Percentiles rank a stretch among this genome's conserved stretches.
Evolutionary conservation across 1,139 yeast species (phyloP).

Genomic region (Pichia sp.): DNA sequence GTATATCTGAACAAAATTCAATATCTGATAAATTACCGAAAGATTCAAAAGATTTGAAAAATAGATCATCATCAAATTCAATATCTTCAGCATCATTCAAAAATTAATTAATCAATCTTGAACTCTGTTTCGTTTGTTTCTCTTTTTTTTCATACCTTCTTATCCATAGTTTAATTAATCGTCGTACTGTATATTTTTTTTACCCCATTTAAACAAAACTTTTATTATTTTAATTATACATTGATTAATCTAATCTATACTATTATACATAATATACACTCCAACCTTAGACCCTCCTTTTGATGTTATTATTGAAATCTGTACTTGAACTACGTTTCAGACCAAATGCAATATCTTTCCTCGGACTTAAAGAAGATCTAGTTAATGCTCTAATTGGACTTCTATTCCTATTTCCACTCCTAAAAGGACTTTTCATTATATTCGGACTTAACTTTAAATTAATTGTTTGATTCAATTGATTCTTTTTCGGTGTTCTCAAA

Average conservation of each 20-base stretch:
- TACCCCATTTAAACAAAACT: neutral
- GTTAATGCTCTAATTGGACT: neutral
- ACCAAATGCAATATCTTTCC: slow-evolving; percentile 6
- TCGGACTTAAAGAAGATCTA: neutral
- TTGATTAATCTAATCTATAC: no score
- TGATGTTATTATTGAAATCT: neutral
- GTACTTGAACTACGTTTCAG: slow-evolving; percentile 6
- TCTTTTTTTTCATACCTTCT: no score
- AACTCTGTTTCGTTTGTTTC: no score
- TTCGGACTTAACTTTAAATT: neutral
- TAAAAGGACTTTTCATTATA: neutral
- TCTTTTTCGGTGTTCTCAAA: neutral
- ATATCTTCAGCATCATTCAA: neutral
- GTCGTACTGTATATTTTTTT: no score
- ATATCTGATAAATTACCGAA: slow-evolving; percentile 1
- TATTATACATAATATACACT: neutral
- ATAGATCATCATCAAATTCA: neutral
- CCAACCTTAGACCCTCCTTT: neutral
- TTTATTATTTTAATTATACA: neutral
- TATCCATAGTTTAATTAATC: no score
- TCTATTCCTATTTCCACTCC: slow-evolving; percentile 1
- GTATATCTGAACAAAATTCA: slow-evolving; percentile 18
- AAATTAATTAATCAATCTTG: no score
- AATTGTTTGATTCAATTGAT: neutral
- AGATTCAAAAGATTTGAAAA: neutral